A percentile compares a stretch with the other conserved stretches of the same genome.
phyloP scores from a whole-genome alignment of 176 grass and related monocot species.

The Carex kokanica region DNA sequence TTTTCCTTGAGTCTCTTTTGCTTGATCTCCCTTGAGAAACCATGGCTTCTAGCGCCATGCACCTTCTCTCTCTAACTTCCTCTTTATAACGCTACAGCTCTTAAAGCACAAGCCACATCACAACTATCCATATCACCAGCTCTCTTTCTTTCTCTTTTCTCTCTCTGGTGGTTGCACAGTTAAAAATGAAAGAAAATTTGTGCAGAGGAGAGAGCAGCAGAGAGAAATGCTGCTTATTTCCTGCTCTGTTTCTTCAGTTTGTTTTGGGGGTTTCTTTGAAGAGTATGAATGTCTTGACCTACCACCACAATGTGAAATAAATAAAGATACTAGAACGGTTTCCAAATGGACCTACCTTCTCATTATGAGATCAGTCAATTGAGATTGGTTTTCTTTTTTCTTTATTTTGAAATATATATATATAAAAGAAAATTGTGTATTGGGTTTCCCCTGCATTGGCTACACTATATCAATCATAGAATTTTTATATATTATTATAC shows the following conservation, averaged over 20 bases:
- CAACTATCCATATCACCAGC: background rate
- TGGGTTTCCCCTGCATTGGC: background rate
- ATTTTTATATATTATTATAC: too few relatives aligned
- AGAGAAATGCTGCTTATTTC: background rate
- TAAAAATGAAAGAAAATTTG: constrained; percentile 3
- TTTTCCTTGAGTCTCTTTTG: constrained; percentile 14
- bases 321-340: constrained; percentile 20
- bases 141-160: constrained; percentile 12
- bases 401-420: background rate
- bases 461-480: background rate
- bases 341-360: constrained; percentile 15
- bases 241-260: constrained; percentile 4
- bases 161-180: constrained; percentile 32
- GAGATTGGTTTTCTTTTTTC: background rate
- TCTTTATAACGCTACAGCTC: constrained; percentile 3
- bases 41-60: constrained; percentile 34
- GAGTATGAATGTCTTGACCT: constrained; percentile 26
- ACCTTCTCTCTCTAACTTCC: background rate
- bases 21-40: background rate
- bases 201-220: background rate
- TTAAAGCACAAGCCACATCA: background rate
- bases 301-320: constrained; percentile 21
- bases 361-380: constrained; percentile 14
- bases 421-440: background rate
- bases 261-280: constrained; percentile 5